Evolutionary conservation across 352 stramenopile genomes (phyloP).

Genomic region (Pythium pyrilobum): DNA sequence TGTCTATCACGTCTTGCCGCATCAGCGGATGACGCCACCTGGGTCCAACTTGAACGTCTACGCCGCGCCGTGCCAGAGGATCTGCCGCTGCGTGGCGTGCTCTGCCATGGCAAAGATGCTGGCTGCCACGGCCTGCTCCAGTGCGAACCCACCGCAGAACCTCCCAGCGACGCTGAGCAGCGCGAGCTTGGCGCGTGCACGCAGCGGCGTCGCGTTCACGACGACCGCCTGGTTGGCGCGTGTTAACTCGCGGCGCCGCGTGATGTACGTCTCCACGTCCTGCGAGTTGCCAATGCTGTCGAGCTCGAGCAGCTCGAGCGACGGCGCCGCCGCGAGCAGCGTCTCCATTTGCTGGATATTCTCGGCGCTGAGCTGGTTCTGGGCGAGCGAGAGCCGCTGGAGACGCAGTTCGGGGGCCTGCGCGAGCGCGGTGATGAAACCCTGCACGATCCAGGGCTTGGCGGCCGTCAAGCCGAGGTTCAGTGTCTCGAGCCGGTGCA

Average conservation of each 20-base stretch:
- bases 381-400: conserved; percentile 4
- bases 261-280: conserved; percentile 2
- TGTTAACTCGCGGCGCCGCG: not conserved
- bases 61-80: not conserved
- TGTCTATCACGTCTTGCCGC: not conserved
- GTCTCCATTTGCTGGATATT: not conserved
- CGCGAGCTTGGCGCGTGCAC: not conserved
- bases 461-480: not conserved
- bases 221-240: conserved; percentile 5
- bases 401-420: not conserved
- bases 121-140: not conserved
- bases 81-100: not conserved
- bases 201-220: not conserved
- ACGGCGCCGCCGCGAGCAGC: not conserved
- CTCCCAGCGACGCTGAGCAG: conserved; percentile 1
- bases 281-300: conserved; percentile 5
- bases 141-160: not conserved
- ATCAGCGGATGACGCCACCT: not conserved
- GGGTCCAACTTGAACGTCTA: no score
- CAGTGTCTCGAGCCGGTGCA: not conserved
- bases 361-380: not conserved
- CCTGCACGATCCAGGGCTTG: not conserved
- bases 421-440: not conserved
- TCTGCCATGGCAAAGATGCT: conserved; percentile 5
- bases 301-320: conserved; percentile 5